These are phyloP conservation scores for Cruciata laevipes DNA, from an alignment of 257 asterid species.

Conservation along the genomic window DNA sequence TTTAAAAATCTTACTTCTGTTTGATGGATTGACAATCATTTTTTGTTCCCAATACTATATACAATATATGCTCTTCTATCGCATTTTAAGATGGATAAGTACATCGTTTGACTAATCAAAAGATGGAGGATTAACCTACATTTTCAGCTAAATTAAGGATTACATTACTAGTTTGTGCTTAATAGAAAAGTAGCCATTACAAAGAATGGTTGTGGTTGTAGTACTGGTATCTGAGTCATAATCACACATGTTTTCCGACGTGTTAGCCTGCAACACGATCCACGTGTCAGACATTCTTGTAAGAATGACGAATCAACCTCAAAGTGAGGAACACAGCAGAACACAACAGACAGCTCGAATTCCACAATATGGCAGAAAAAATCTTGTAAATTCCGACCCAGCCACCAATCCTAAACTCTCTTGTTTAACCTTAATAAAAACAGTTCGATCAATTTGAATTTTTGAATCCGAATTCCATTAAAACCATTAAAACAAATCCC, in stretches of 20 bases:
- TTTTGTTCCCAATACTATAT: no score
- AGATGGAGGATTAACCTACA: not conserved
- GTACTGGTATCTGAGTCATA: conserved; percentile 2
- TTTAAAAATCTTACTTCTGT: no score
- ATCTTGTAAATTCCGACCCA: not conserved
- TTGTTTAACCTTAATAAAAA: not conserved
- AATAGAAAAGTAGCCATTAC: no score
- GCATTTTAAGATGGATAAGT: no score
- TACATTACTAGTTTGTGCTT: no score
- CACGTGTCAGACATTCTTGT: conserved; percentile 14
- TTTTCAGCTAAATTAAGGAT: not conserved
- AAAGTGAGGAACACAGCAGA: not conserved
- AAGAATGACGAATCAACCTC: conserved; percentile 3
- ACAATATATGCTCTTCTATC: no score
- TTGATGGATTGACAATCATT: no score
- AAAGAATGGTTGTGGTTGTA: not conserved
- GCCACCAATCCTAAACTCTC: not conserved
- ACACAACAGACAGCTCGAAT: not conserved
- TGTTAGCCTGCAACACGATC: not conserved
- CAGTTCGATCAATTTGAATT: not conserved
- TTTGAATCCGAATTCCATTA: not conserved
- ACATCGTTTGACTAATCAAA: no score
- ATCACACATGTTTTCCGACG: conserved; percentile 8
- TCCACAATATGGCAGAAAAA: conserved; percentile 4
- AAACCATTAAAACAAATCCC: not conserved